These are phyloP conservation scores for Ganoderma multipileum DNA, from an alignment of 1,284 basidiomycete genomes.

Conservation along the genomic window DNA sequence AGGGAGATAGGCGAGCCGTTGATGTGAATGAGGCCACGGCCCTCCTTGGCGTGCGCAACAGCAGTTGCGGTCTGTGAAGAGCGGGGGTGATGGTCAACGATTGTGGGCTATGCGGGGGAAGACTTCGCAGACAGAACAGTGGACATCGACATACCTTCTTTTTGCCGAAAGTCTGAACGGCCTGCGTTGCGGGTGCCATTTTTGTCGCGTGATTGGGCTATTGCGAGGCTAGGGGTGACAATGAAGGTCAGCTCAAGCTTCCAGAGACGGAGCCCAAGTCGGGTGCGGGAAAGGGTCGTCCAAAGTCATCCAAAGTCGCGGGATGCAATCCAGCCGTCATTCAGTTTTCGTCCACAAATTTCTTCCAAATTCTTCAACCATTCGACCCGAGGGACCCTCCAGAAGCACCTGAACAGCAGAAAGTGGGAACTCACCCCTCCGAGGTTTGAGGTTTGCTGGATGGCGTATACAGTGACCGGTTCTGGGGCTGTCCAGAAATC, in stretches of 20 bases:
- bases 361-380: conserved; percentile 16
- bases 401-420: conserved; percentile 22
- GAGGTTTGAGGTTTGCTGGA: conserved; percentile 42
- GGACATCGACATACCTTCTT: conserved; percentile 78
- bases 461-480: conserved; percentile 32
- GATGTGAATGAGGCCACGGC: conserved; percentile 96
- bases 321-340: conserved; percentile 48
- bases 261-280: conserved; percentile 15
- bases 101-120: background rate
- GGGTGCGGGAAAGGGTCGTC: conserved; percentile 44
- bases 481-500: conserved; percentile 31
- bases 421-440: conserved; percentile 48
- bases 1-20: conserved; percentile 98
- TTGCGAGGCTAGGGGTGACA: conserved; percentile 28
- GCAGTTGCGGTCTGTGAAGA: conserved; percentile 87
- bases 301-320: conserved; percentile 46
- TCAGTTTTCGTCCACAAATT: conserved; percentile 16
- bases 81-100: background rate
- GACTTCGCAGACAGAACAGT: background rate
- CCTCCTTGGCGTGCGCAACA: conserved; percentile 95
- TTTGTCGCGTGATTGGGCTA: conserved; percentile 44
- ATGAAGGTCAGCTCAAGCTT: conserved; percentile 22
- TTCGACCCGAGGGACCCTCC: conserved; percentile 2
- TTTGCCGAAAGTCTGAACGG: conserved; percentile 98
- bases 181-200: conserved; percentile 82